A percentile compares a stretch with the other conserved stretches of the same genome.
Evolutionary conservation across 225 moss, liverwort and hornwort genomes (phyloP).

Genomic region (Climacium dendroides): DNA sequence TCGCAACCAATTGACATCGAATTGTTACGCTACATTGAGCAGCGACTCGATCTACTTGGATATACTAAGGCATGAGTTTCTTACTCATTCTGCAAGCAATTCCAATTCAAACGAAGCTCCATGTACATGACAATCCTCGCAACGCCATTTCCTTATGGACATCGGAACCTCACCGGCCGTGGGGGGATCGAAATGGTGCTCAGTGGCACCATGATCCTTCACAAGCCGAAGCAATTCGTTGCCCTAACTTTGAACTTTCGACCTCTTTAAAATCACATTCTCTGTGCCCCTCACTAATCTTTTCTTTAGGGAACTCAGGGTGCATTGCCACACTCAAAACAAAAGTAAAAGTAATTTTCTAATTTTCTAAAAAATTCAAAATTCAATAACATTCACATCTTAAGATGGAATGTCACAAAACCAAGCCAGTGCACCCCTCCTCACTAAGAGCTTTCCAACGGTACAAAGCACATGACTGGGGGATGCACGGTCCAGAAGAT

Average conservation of each 20-base stretch:
- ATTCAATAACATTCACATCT: no score
- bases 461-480: no score
- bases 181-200: background rate
- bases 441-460: no score
- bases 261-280: background rate
- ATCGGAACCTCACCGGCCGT: background rate
- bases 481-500: no score
- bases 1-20: background rate
- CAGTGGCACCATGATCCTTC: background rate
- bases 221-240: no score
- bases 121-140: background rate
- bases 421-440: no score
- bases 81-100: background rate
- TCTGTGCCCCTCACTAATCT: background rate
- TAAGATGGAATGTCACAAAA: no score
- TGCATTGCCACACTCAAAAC: no score
- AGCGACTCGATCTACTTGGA: background rate
- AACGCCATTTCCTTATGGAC: background rate
- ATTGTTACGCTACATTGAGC: background rate
- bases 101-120: background rate
- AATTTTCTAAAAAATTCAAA: no score
- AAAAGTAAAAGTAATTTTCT: no score
- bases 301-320: background rate
- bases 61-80: no score
- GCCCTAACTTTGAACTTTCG: background rate